These are phyloP conservation scores for Magnaporthales sp. DNA, from an alignment of 2,329 filamentous ascomycete species.

Conservation along the genomic window DNA sequence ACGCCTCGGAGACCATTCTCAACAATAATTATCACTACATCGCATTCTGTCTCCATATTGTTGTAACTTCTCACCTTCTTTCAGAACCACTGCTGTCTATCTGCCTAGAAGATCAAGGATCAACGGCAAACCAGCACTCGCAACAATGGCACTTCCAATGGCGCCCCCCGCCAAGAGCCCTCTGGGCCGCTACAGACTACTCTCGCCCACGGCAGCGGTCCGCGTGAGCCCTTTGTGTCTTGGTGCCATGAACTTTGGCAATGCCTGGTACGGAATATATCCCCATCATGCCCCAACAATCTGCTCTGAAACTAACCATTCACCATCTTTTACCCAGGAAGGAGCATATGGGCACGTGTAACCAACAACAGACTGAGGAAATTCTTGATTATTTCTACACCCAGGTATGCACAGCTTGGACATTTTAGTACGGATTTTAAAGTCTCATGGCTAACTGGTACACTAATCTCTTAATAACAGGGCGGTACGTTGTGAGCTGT, in stretches of 20 bases:
- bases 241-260: constrained; percentile 57
- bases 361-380: constrained; percentile 50
- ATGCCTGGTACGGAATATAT: constrained; percentile 32
- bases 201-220: constrained; percentile 56
- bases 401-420: constrained; percentile 28
- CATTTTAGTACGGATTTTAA: neutral
- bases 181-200: constrained; percentile 55
- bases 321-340: constrained; percentile 26
- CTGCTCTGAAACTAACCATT: neutral
- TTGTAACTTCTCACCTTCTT: neutral
- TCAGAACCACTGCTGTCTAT: too few relatives aligned
- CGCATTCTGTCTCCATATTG: neutral
- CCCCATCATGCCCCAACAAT: neutral
- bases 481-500: constrained; percentile 3
- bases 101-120: neutral
- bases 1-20: neutral
- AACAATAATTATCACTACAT: neutral
- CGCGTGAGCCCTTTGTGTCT: constrained; percentile 60
- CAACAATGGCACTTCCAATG: constrained; percentile 16
- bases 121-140: neutral
- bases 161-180: constrained; percentile 47
- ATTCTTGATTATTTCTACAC: constrained; percentile 60
- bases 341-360: constrained; percentile 53
- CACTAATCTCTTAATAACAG: constrained; percentile 1
- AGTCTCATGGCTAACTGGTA: neutral